A percentile compares a stretch with the other conserved stretches of the same genome.
Conservation (phyloP, 2,329 filamentous ascomycete genomes). For the Pyrenochaeta sp. region DNA sequence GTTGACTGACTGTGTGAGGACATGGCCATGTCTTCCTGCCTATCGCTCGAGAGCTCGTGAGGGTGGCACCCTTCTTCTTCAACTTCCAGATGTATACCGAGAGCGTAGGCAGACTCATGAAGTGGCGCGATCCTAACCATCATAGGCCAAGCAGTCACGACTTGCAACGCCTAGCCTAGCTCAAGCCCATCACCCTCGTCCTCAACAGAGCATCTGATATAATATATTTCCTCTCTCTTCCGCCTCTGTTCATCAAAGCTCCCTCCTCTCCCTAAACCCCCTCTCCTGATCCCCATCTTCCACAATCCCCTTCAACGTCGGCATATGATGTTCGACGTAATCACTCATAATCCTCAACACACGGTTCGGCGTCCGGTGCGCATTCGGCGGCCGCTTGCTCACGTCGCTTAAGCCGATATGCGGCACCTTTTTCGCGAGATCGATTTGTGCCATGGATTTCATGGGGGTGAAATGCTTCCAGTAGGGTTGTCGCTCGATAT, state of each 20-base stretch:
- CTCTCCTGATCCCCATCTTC: conserved; percentile 30
- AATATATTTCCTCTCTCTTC: background rate
- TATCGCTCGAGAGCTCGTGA: too few relatives aligned
- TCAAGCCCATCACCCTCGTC: background rate
- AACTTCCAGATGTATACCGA: too few relatives aligned
- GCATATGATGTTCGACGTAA: conserved; percentile 36
- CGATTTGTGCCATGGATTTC: conserved; percentile 46
- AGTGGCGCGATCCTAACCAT: too few relatives aligned
- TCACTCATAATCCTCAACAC: conserved; percentile 36
- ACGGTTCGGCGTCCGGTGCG: conserved; percentile 42
- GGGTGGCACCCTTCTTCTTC: too few relatives aligned
- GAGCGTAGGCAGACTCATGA: too few relatives aligned
- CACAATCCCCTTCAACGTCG: conserved; percentile 42
- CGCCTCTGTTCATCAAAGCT: background rate
- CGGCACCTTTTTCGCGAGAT: conserved; percentile 52
- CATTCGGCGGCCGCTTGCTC: conserved; percentile 43
- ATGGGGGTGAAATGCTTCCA: conserved; percentile 45
- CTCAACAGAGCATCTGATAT: background rate
- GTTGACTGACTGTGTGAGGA: too few relatives aligned
- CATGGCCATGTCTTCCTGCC: too few relatives aligned
- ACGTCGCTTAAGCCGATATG: conserved; percentile 53
- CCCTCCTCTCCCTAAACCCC: conserved; percentile 6
- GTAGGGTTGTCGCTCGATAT: conserved; percentile 48
- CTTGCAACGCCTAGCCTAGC: too few relatives aligned
- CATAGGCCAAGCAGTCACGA: too few relatives aligned